A percentile compares a stretch with the other conserved stretches of the same genome.
Evolutionary conservation across 805 yeast species (phyloP).

Genomic region (Yarrowia osloensis): DNA sequence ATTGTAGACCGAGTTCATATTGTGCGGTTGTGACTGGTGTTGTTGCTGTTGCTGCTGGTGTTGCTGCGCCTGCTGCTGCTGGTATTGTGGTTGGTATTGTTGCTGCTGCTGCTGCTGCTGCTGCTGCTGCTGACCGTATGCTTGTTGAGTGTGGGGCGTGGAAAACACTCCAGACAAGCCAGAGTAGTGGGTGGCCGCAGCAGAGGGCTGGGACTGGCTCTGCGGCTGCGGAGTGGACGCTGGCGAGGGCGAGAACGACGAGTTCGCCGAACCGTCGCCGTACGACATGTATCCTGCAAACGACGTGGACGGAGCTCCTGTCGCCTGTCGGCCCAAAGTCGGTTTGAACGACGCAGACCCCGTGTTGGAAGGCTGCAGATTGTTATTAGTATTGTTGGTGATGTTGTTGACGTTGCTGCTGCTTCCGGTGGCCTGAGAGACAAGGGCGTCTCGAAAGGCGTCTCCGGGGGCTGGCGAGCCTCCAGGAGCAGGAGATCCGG

Average conservation of each 20-base stretch:
- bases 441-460: constrained; percentile 7
- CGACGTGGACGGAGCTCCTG: constrained; percentile 8
- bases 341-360: constrained; percentile 18
- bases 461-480: constrained; percentile 16
- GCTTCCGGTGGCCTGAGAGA: constrained; percentile 1
- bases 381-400: background rate
- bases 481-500: constrained; percentile 1
- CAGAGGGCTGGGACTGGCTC: constrained; percentile 31
- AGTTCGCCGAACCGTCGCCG: constrained; percentile 17
- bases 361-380: background rate
- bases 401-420: background rate
- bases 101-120: constrained; percentile 36
- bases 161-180: constrained; percentile 24
- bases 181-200: constrained; percentile 17
- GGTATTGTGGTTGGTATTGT: constrained; percentile 34
- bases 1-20: constrained; percentile 21
- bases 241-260: constrained; percentile 35
- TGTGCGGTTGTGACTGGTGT: constrained; percentile 20
- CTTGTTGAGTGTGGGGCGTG: constrained; percentile 34
- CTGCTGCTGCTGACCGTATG: constrained; percentile 32
- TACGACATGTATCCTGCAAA: constrained; percentile 20
- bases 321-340: background rate
- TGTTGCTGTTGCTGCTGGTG: constrained; percentile 32
- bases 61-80: constrained; percentile 34
- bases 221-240: constrained; percentile 35